Base-by-base conservation (phyloP, 495 filamentous ascomycete genomes). In the Daldinia childiae region DNA sequence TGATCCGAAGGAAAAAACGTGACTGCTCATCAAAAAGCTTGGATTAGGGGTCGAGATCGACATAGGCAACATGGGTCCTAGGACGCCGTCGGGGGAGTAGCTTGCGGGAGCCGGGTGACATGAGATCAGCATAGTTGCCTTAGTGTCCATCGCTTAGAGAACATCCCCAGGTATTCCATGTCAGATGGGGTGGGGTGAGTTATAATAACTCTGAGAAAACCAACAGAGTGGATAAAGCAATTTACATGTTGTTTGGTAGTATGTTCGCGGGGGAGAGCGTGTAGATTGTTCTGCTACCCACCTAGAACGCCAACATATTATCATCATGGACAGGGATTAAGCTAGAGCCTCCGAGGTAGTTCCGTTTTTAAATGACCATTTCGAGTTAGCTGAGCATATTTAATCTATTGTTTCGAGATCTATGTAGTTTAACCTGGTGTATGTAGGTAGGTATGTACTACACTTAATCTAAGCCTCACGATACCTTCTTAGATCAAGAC, bases 121-220 rank as follows among this genome's bases (percentile, higher is more conserved):
- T 70, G 62, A 69, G 76, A 77, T 77, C 76, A 77, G 68, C 73
- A 36, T 66, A 63, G 71, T 68, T 68, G 64, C 72, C 69, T 74
- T 78, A 78, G 76, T 62, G 69, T 54, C 39, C 68, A 64, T 78
- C 76, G 76, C 76, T 78, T 78, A 74, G 57, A 58, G 58, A 59
- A 48, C 58, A 63, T 51, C 56, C 64, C 64, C 65, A 71, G 66
- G 59, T 71, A 59, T 67, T 71, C 63, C 63, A 74, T 71, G 72
- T 70, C 66, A 69, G 66, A 74, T 70, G 71, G 66, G 58, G 63
- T 69, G 63, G 66, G 66, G 58, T 70, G 71, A 67, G 63, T 45
- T 74, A 69, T 74, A 70, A 66, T 70, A 59, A 55, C 58, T 62
- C 36, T 27, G 36, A 62, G 58, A 50, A 60, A 55, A 36, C 51